Conservation (phyloP, 2,329 filamentous ascomycete genomes). For the Colletotrichum sp. region DNA sequence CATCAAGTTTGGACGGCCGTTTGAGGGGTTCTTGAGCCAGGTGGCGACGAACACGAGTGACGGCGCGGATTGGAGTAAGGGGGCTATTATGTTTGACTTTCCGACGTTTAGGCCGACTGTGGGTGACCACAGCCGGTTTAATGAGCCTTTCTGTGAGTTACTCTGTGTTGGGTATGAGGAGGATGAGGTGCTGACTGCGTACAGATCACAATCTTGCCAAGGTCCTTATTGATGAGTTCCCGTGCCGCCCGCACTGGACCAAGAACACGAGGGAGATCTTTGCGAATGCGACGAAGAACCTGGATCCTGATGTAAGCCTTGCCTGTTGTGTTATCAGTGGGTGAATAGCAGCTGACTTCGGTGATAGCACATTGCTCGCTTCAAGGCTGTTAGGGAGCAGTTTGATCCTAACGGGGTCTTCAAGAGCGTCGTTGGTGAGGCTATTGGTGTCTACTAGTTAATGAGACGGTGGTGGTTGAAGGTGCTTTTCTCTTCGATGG, state of each 20-base stretch:
- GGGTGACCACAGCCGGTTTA: constrained; percentile 52
- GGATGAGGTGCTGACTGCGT: background rate
- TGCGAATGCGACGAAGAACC: constrained; percentile 46
- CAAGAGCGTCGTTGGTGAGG: constrained; percentile 53
- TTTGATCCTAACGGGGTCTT: constrained; percentile 55
- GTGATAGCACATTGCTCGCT: constrained; percentile 44
- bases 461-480: rapidly evolving
- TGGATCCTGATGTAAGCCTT: constrained; percentile 46
- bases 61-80: constrained; percentile 53
- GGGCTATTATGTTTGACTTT: constrained; percentile 60
- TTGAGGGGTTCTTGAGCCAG: constrained; percentile 55
- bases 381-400: constrained; percentile 51
- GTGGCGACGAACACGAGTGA: constrained; percentile 52
- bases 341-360: background rate
- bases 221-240: constrained; percentile 53
- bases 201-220: constrained; percentile 49
- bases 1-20: constrained; percentile 56
- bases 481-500: background rate
- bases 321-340: background rate
- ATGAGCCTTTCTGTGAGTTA: constrained; percentile 53
- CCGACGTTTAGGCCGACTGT: constrained; percentile 49
- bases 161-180: background rate
- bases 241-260: constrained; percentile 58
- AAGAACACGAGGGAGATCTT: constrained; percentile 58
- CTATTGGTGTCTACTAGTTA: constrained; percentile 45